Conservation (phyloP, 176 grass and related monocot genomes). For the Hordeum vulgare region DNA sequence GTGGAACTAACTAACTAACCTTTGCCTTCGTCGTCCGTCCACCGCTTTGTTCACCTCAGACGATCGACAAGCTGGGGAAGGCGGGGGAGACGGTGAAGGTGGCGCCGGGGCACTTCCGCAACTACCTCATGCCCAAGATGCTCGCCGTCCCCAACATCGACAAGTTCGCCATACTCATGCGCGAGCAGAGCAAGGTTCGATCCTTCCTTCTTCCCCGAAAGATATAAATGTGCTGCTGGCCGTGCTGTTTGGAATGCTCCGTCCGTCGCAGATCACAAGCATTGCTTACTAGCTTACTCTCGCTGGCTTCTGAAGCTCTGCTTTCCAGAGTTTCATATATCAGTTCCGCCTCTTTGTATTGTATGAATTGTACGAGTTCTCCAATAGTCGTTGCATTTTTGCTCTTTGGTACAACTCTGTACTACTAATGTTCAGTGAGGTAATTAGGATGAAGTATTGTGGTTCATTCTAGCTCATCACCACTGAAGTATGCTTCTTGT, state of each 20-base stretch:
- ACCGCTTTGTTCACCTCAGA: constrained; percentile 18
- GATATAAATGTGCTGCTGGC: not conserved
- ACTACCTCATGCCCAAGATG: constrained; percentile 91
- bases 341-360: not conserved
- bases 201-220: not conserved
- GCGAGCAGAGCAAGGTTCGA: constrained; percentile 78
- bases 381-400: not conserved
- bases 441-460: not conserved
- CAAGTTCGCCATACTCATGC: constrained; percentile 76
- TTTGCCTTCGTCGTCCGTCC: not conserved
- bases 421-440: not conserved
- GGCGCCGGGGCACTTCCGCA: constrained; percentile 85
- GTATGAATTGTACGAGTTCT: not conserved
- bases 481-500: not conserved
- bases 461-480: not conserved
- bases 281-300: not conserved
- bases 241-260: not conserved
- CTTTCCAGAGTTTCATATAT: not conserved
- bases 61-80: constrained; percentile 88
- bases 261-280: not conserved
- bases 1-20: not conserved
- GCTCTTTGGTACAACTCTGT: not conserved
- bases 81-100: constrained; percentile 82
- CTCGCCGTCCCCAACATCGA: constrained; percentile 90
- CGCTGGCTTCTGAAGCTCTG: not conserved